Evolutionary conservation across 768 basidiomycete species (phyloP).

Genomic region (Clathrus columnatus): DNA sequence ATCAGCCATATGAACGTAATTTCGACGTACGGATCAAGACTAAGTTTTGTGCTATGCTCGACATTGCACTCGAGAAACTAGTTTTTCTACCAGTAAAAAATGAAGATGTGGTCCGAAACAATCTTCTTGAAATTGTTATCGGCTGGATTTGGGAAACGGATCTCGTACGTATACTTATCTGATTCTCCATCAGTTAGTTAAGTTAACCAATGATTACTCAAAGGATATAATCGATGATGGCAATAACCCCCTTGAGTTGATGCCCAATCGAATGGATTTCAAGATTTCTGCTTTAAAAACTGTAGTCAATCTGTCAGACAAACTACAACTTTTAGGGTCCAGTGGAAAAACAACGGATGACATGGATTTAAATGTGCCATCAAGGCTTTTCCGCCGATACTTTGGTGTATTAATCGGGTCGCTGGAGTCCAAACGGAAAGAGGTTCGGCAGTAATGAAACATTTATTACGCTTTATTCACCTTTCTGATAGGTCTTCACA

Average conservation of each 20-base stretch:
- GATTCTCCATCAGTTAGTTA: slow-evolving; percentile 14
- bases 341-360: slow-evolving; percentile 43
- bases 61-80: slow-evolving; percentile 53
- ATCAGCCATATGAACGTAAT: slow-evolving; percentile 44
- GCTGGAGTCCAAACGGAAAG: slow-evolving; percentile 30
- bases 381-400: slow-evolving; percentile 74
- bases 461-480: not conserved
- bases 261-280: slow-evolving; percentile 45
- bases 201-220: slow-evolving; percentile 15
- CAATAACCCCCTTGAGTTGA: slow-evolving; percentile 18
- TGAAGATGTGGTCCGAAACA: slow-evolving; percentile 57
- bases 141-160: slow-evolving; percentile 63
- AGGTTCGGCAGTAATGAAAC: not conserved
- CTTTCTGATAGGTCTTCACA: slow-evolving; percentile 1
- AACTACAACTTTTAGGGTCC: slow-evolving; percentile 53
- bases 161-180: slow-evolving; percentile 31
- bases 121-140: slow-evolving; percentile 65
- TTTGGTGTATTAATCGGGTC: slow-evolving; percentile 55
- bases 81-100: slow-evolving; percentile 58
- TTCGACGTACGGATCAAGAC: slow-evolving; percentile 53
- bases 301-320: slow-evolving; percentile 65
- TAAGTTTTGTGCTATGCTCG: slow-evolving; percentile 68
- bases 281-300: slow-evolving; percentile 70
- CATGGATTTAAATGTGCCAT: slow-evolving; percentile 65
- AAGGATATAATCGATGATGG: too few relatives aligned